phyloP scores from a whole-genome alignment of 148 eudicot genomes.

The Vaccinium darrowii region DNA sequence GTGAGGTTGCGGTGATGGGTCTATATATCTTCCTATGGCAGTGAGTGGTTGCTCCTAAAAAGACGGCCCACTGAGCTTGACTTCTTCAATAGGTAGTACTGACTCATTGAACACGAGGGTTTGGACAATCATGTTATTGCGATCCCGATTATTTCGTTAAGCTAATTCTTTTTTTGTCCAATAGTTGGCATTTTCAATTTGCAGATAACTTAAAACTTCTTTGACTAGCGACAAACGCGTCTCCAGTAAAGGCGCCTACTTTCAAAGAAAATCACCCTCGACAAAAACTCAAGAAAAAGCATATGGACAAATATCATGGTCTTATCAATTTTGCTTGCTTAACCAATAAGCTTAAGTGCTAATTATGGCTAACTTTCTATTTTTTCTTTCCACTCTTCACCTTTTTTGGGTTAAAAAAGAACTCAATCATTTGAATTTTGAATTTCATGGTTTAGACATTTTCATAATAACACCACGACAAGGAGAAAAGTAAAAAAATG shows the following conservation, averaged over 20 bases:
- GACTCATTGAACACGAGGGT: too few relatives aligned
- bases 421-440: not conserved
- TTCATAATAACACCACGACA: not conserved
- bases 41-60: too few relatives aligned
- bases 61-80: too few relatives aligned
- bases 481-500: not conserved
- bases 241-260: not conserved
- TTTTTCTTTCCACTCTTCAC: not conserved
- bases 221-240: not conserved
- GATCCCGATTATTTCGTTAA: not conserved
- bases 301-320: not conserved
- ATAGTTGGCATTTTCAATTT: too few relatives aligned
- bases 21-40: too few relatives aligned
- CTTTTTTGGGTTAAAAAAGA: not conserved
- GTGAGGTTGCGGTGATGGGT: too few relatives aligned
- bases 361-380: not conserved
- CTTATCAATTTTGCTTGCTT: not conserved
- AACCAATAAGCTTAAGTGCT: not conserved
- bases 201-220: not conserved
- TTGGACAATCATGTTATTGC: not conserved
- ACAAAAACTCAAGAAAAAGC: not conserved
- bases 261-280: not conserved
- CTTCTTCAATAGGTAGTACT: too few relatives aligned
- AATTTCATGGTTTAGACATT: not conserved
- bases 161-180: not conserved